phyloP scores from a whole-genome alignment of 306 rosid genomes.

The Vigna unguiculata region DNA sequence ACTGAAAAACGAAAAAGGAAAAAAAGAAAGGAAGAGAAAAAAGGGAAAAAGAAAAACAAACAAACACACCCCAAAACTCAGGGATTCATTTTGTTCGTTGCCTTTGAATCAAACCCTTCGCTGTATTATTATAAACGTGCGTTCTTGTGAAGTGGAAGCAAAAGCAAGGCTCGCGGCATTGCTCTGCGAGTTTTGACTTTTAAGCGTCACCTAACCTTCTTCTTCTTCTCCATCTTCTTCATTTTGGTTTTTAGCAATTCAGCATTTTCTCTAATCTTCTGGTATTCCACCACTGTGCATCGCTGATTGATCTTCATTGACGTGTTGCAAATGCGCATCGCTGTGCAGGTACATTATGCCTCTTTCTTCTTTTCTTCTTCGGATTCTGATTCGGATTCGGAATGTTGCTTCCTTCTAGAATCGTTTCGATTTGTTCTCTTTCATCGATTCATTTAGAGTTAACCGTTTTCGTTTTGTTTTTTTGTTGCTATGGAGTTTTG shows the following conservation, averaged over 20 bases:
- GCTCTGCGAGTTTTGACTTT: constrained; percentile 53
- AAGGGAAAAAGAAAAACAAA: neutral
- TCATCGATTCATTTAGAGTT: constrained; percentile 13
- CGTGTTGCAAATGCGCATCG: constrained; percentile 33
- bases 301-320: constrained; percentile 10
- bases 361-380: neutral
- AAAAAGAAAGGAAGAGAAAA: neutral
- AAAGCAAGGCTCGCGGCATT: constrained; percentile 56
- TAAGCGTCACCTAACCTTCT: constrained; percentile 26
- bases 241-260: neutral
- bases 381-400: neutral
- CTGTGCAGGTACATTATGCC: constrained; percentile 48
- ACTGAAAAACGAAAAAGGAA: neutral
- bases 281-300: constrained; percentile 7
- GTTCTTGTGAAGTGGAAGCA: constrained; percentile 61
- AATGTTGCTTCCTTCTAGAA: neutral
- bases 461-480: neutral
- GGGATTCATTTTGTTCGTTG: constrained; percentile 48
- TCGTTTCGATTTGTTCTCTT: neutral
- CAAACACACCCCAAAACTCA: neutral
- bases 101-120: constrained; percentile 41
- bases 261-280: constrained; percentile 30
- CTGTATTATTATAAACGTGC: neutral
- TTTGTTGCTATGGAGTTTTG: neutral
- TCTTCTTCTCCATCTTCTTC: constrained; percentile 32